Evolutionary conservation across 2,329 filamentous ascomycete species (phyloP).

Genomic region (Rhynchosporium agropyri): DNA sequence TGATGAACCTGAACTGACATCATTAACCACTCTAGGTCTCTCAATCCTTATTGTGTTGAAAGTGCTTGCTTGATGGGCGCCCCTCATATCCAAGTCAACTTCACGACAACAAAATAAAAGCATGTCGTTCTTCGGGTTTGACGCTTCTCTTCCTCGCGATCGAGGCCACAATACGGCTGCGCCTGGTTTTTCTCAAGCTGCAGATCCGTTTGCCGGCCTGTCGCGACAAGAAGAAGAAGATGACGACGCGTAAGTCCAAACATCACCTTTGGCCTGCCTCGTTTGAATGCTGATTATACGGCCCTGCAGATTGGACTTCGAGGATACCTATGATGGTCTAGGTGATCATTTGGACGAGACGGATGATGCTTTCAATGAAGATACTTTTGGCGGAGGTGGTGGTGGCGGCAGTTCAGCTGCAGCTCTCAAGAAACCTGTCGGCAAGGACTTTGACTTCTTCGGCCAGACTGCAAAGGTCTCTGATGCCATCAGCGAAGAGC

Average conservation of each 20-base stretch:
- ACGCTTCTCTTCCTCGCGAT: constrained; percentile 67
- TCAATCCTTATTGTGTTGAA: constrained; percentile 6
- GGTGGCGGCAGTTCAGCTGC: constrained; percentile 41
- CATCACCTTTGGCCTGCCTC: neutral
- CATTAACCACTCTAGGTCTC: constrained; percentile 2
- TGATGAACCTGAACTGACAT: constrained; percentile 22
- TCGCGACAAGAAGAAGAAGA: constrained; percentile 56
- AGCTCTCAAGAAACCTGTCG: constrained; percentile 57
- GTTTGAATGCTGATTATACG: constrained; percentile 4
- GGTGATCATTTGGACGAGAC: constrained; percentile 89
- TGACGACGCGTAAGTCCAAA: constrained; percentile 45
- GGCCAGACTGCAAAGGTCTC: constrained; percentile 87
- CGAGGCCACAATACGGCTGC: constrained; percentile 66
- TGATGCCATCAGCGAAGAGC: constrained; percentile 86
- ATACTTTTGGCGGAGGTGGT: constrained; percentile 74
- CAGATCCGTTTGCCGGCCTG: constrained; percentile 87
- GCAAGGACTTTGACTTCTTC: constrained; percentile 97
- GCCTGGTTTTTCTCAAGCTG: constrained; percentile 78
- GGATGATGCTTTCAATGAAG: constrained; percentile 94
- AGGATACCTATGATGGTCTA: constrained; percentile 95
- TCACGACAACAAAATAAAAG: constrained; percentile 6
- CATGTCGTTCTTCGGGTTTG: constrained; percentile 95
- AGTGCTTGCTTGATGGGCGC: constrained; percentile 12
- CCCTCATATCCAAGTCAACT: constrained; percentile 7
- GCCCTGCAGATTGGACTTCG: constrained; percentile 72